These are phyloP conservation scores for Chaetoceros tenuissimus DNA, from an alignment of 108 stramenopile species.

Conservation along the genomic window DNA sequence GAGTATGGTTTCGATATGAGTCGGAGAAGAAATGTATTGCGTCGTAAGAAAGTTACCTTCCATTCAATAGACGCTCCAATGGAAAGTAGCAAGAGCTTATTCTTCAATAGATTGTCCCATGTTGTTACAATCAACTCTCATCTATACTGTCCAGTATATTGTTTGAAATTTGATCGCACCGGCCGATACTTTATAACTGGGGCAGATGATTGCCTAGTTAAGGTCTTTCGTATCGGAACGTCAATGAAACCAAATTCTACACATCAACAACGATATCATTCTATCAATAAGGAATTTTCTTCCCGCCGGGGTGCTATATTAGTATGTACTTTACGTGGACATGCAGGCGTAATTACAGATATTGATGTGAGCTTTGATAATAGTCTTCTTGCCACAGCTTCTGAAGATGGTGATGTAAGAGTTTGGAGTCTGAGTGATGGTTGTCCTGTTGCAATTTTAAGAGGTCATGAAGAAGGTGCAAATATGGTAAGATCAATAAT, in stretches of 20 bases:
- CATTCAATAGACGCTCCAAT: constrained; percentile 12
- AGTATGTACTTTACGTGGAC: constrained; percentile 82
- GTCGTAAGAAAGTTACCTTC: constrained; percentile 12
- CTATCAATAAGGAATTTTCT: neutral
- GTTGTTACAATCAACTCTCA: constrained; percentile 80
- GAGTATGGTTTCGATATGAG: constrained; percentile 4
- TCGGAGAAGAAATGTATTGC: constrained; percentile 12
- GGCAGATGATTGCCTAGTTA: constrained; percentile 89
- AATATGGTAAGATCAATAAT: constrained; percentile 47
- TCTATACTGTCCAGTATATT: constrained; percentile 78
- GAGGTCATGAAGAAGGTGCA: constrained; percentile 70
- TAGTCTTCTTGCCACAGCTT: constrained; percentile 81
- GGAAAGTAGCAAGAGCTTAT: constrained; percentile 25
- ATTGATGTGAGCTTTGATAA: constrained; percentile 89
- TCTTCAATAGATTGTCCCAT: constrained; percentile 54
- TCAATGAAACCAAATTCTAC: constrained; percentile 15
- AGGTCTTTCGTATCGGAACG: constrained; percentile 72
- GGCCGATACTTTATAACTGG: constrained; percentile 90
- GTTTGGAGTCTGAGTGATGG: constrained; percentile 87
- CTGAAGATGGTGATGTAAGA: constrained; percentile 75
- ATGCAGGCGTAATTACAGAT: constrained; percentile 89
- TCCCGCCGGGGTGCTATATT: constrained; percentile 54
- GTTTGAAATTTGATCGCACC: constrained; percentile 80
- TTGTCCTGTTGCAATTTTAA: constrained; percentile 69
- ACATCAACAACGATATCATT: neutral